Percentiles rank a stretch among this genome's conserved stretches.
Conservation (phyloP, 2,329 filamentous ascomycete species). For the Nothopassalora personata region DNA sequence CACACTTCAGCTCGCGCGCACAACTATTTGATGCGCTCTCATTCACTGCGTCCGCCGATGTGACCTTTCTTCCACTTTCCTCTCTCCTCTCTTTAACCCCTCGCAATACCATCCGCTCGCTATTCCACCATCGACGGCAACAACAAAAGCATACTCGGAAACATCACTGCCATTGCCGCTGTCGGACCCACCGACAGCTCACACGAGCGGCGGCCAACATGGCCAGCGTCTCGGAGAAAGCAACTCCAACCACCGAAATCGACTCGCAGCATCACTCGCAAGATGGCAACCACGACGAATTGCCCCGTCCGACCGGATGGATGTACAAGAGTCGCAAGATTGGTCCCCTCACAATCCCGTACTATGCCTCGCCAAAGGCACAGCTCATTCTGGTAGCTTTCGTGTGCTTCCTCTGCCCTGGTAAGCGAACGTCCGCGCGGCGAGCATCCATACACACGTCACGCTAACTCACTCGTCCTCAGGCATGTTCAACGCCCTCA, state of each 20-base stretch:
- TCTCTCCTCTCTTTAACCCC: neutral
- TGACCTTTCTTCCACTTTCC: neutral
- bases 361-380: constrained; percentile 46
- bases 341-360: constrained; percentile 40
- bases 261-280: constrained; percentile 8
- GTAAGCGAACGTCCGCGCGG: constrained; percentile 18
- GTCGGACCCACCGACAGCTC: neutral
- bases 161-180: neutral
- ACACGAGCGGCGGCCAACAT: neutral
- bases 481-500: constrained; percentile 50
- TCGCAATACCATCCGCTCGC: neutral
- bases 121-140: neutral
- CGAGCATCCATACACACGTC: neutral
- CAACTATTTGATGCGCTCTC: neutral
- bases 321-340: constrained; percentile 43
- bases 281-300: constrained; percentile 5
- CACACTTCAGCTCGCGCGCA: neutral
- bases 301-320: constrained; percentile 38
- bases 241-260: constrained; percentile 13
- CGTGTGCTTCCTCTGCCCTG: constrained; percentile 51
- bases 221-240: constrained; percentile 14
- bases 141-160: neutral
- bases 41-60: neutral
- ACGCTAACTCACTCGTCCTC: constrained; percentile 4
- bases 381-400: constrained; percentile 48